A percentile compares a stretch with the other conserved stretches of the same genome.
phyloP scores from a whole-genome alignment of 441 rosid species.

The Pelargonium australe region DNA sequence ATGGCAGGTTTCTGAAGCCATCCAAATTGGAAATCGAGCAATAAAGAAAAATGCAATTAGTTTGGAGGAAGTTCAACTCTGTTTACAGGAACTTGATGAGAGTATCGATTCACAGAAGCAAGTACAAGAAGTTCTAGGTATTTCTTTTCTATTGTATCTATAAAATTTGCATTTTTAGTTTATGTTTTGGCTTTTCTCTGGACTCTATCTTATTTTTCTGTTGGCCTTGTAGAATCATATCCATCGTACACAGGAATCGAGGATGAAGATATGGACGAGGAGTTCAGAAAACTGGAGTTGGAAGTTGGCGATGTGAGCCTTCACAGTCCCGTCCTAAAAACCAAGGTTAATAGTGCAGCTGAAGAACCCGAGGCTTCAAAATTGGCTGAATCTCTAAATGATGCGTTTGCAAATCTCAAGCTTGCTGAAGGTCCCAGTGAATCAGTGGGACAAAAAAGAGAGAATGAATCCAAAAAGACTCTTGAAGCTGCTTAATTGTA shows the following conservation, averaged over 20 bases:
- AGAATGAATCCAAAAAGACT: constrained; percentile 27
- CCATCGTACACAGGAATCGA: constrained; percentile 39
- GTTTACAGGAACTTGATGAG: constrained; percentile 64
- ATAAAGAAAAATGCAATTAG: constrained; percentile 56
- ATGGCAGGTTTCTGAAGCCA: constrained; percentile 69
- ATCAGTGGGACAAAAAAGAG: constrained; percentile 20
- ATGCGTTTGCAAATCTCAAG: constrained; percentile 48
- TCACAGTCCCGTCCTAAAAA: constrained; percentile 7
- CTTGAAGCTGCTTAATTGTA: constrained; percentile 43
- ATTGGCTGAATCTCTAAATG: constrained; percentile 36
- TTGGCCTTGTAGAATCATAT: constrained; percentile 37
- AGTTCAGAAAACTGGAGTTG: constrained; percentile 52
- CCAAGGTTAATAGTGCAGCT: constrained; percentile 12
- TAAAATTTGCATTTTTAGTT: not conserved
- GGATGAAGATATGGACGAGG: constrained; percentile 65
- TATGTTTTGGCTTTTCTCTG: not conserved
- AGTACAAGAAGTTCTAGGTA: constrained; percentile 63
- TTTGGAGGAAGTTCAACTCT: constrained; percentile 63
- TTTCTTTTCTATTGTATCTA: not conserved
- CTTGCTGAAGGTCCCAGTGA: constrained; percentile 31
- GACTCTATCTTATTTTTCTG: constrained; percentile 8
- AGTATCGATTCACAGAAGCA: constrained; percentile 55
- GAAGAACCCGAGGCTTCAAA: constrained; percentile 26
- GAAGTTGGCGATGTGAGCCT: constrained; percentile 42
- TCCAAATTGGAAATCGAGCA: constrained; percentile 67